Base-by-base conservation (phyloP, 768 basidiomycete genomes). In the Hygrocybe punicea region DNA sequence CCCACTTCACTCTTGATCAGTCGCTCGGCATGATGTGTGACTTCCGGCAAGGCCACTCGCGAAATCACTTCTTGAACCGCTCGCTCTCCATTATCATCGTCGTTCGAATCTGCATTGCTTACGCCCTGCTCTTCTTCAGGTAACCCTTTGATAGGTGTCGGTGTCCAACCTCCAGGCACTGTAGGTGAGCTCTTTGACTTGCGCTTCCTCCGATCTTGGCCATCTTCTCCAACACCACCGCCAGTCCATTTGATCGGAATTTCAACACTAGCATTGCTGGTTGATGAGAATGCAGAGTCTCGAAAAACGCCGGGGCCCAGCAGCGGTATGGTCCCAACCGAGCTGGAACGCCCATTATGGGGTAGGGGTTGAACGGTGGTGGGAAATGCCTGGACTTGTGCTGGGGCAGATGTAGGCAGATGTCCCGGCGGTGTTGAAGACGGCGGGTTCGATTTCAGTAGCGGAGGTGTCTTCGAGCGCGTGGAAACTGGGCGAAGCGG, bases 231-330 rank as follows among this genome's bases (percentile, higher is more conserved):
- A 24, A 54, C 60, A 14, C 62, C 62, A 33, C 67, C 61, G 4
- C 85, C 86, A 5, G 81, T 81, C 85, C 85, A 88, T 53, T 81
- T 80, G 51, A 85, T 81, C 3, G 85, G 82, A 40, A 82, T 73
- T 33, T 87, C 80, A 14, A 69, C 70, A 52, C 73, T 78, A 52
- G 70, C 69, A 36, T 73, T 80, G 49, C 73, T 80, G 49, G 68
- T 75, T 39, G 70, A 70, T 16, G 86, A 85, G 62, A 86, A 78
- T 5, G 77, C 79, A 25, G 88, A 88, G 63, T 88, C 86, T 47
- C 87, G 78, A 69, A 87, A 89, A 25, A 80, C 79, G 19, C 77
- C 79, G 16, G 83, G 73, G 36, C 81, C 77, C 9, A 89, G 79
- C 34, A 87, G 78, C 4, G 76, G 75, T 6, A 71, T 75, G 51